Evolutionary conservation across 1,284 basidiomycete genomes (phyloP), one percentile per base, ranked within the genome.

Genomic region (Papiliotrema flavescens): DNA sequence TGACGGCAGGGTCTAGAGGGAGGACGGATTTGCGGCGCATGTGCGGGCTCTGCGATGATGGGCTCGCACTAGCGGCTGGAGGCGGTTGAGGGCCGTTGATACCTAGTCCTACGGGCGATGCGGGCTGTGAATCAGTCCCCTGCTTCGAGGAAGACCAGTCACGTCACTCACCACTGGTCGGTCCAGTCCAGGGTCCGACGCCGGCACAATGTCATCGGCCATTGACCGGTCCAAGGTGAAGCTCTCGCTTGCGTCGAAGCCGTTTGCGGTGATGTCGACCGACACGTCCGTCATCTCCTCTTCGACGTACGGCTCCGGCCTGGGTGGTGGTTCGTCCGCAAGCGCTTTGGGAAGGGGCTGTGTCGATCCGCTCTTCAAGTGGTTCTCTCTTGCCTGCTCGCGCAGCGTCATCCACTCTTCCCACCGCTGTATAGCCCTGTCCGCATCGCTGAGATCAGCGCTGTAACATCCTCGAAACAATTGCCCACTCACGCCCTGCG

Each of bases 101-200:
- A 3, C 64, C 66, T 35, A 65, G 49, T 28, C 56, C 57, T 19
- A 68, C 60, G 46, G 63, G 62, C 49, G 54, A 48, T 20, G 59
- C 40, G 11, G 65, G 61, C 60, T 42, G 20, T 6, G n/a, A 32
- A 6, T 20, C 14, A 37, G 17, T 17, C 17, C 4, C 7, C 23
- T 11, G 19, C 17, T 19, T 26, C 23, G 26, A 15, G 15, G 39
- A 43, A 17, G 32, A 20, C 44, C 36, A 54, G 19, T 37, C 32
- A 19, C 35, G 35, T 26, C 37, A 39, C 69, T 68, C 56, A 73
- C 72, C 49, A 84, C 57, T 82, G 69, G 60, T 53, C 61, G 55
- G 37, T 91, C 89, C 61, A 91, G 76, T 49, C 87, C 89, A 53
- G 89, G 89, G 77, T 93, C 90, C 44, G 90, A 90, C 81, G 88